Percentiles rank a stretch among this genome's conserved stretches.
Evolutionary conservation across 352 stramenopile species (phyloP).

Genomic region (Paralagenidium karlingii): DNA sequence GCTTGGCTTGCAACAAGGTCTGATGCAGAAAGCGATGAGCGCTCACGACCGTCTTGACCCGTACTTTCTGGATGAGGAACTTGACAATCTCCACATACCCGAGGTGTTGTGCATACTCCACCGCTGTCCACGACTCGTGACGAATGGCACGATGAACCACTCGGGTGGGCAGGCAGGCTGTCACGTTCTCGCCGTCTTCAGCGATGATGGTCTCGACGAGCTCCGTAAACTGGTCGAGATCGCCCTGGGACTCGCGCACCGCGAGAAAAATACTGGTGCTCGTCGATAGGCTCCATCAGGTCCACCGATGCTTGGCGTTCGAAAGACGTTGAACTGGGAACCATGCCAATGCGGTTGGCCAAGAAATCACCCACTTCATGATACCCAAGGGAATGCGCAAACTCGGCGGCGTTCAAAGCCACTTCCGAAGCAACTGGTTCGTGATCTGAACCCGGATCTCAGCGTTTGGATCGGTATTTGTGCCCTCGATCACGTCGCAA

Average conservation of each 20-base stretch:
- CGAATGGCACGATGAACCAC: constrained; percentile 1
- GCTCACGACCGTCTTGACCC: too few relatives aligned
- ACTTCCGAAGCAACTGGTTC: neutral
- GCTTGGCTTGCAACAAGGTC: too few relatives aligned
- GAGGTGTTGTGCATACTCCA: constrained; percentile 8
- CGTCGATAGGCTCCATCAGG: too few relatives aligned
- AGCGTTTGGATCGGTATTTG: constrained; percentile 1
- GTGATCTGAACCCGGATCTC: constrained; percentile 4
- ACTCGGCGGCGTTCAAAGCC: constrained; percentile 3
- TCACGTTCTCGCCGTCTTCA: constrained; percentile 4
- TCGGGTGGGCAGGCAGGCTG: constrained; percentile 1
- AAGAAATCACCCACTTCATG: constrained; percentile 5
- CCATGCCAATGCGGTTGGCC: too few relatives aligned
- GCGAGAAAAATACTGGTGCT: too few relatives aligned
- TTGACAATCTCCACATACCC: constrained; percentile 11
- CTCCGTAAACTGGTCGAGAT: constrained; percentile 1
- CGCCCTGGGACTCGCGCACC: constrained; percentile 2
- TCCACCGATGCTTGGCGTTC: too few relatives aligned
- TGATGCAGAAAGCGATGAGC: too few relatives aligned
- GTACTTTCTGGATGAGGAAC: too few relatives aligned
- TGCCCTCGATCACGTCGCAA: neutral
- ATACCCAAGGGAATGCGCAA: constrained; percentile 11
- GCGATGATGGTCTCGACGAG: constrained; percentile 1
- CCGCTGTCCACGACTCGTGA: constrained; percentile 3
- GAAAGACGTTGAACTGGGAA: too few relatives aligned